Percentiles rank a stretch among this genome's conserved stretches.
phyloP scores from a whole-genome alignment of 1,139 yeast genomes.

The Meyerozyma guilliermondii region DNA sequence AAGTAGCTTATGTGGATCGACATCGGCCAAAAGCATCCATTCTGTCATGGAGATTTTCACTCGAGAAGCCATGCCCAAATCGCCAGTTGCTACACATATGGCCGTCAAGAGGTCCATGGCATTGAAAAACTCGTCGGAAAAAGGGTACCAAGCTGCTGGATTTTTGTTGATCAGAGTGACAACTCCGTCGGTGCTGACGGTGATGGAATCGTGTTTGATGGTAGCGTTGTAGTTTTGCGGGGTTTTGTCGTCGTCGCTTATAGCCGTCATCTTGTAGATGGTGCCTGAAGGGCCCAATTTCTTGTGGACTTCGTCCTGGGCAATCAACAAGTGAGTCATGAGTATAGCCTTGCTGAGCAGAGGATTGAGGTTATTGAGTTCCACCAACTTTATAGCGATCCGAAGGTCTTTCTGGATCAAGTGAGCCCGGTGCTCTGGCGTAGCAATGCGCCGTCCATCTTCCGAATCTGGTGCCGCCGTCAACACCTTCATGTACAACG shows the following conservation, averaged over 20 bases:
- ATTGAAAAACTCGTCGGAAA: slow-evolving; percentile 68
- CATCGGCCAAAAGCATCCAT: slow-evolving; percentile 70
- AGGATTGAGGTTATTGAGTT: slow-evolving; percentile 47
- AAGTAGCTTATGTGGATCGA: slow-evolving; percentile 59
- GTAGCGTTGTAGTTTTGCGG: slow-evolving; percentile 10
- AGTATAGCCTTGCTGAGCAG: slow-evolving; percentile 54
- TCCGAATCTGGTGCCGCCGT: slow-evolving; percentile 24
- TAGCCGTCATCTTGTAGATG: slow-evolving; percentile 2
- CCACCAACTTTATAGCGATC: slow-evolving; percentile 62
- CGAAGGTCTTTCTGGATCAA: slow-evolving; percentile 68
- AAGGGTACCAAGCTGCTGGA: slow-evolving; percentile 64
- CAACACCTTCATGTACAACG: slow-evolving; percentile 57
- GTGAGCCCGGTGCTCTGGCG: slow-evolving; percentile 43
- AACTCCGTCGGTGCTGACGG: slow-evolving; percentile 14
- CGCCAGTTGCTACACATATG: slow-evolving; percentile 62
- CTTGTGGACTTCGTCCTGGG: slow-evolving; percentile 51
- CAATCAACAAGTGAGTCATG: slow-evolving; percentile 58
- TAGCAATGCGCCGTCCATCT: slow-evolving; percentile 18
- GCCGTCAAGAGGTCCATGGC: slow-evolving; percentile 70
- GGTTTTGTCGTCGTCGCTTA: slow-evolving; percentile 4
- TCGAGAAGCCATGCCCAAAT: slow-evolving; percentile 55
- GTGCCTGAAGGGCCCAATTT: slow-evolving; percentile 10
- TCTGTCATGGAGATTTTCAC: slow-evolving; percentile 65
- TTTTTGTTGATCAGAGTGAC: slow-evolving; percentile 22
- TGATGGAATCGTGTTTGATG: slow-evolving; percentile 14